Conservation (phyloP, 2,329 filamentous ascomycete species). For the Aureobasidium musti region DNA sequence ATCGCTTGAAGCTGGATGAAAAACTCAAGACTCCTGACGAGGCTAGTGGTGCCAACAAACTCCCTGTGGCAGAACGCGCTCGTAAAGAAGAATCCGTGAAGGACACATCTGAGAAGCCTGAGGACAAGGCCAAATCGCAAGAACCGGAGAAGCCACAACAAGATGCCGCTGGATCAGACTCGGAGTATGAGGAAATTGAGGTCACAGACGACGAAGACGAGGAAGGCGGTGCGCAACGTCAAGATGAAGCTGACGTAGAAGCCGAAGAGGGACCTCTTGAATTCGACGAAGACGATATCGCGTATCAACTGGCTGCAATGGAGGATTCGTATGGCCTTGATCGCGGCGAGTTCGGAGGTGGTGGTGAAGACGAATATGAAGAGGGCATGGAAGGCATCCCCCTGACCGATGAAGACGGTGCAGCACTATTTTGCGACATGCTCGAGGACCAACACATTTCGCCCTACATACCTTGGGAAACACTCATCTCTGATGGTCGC, state of each 20-base stretch:
- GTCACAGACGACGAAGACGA: slow-evolving; percentile 62
- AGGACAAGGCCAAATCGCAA: not conserved
- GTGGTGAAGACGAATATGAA: slow-evolving; percentile 58
- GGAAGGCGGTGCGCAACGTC: slow-evolving; percentile 50
- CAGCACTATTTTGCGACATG: slow-evolving; percentile 78
- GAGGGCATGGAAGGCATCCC: slow-evolving; percentile 70
- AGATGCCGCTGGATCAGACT: slow-evolving; percentile 48
- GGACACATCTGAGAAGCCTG: slow-evolving; percentile 36
- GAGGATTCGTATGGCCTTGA: slow-evolving; percentile 80
- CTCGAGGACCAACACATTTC: slow-evolving; percentile 79
- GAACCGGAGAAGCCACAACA: slow-evolving; percentile 19
- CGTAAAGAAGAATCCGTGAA: slow-evolving; percentile 37
- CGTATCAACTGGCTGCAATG: slow-evolving; percentile 87
- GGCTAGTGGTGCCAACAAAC: slow-evolving; percentile 36
- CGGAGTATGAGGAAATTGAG: slow-evolving; percentile 70
- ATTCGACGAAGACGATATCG: slow-evolving; percentile 93
- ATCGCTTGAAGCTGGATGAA: slow-evolving; percentile 69
- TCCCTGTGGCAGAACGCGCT: slow-evolving; percentile 31
- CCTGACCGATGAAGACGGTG: slow-evolving; percentile 73
- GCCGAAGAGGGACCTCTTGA: slow-evolving; percentile 61
- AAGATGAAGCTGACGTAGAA: slow-evolving; percentile 46
- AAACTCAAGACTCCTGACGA: slow-evolving; percentile 48
- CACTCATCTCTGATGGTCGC: slow-evolving; percentile 64
- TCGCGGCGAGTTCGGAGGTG: slow-evolving; percentile 73
- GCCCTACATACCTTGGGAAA: slow-evolving; percentile 91